These are phyloP conservation scores for Irpex rosettiformis DNA, from an alignment of 1,284 basidiomycete species.

Conservation along the genomic window DNA sequence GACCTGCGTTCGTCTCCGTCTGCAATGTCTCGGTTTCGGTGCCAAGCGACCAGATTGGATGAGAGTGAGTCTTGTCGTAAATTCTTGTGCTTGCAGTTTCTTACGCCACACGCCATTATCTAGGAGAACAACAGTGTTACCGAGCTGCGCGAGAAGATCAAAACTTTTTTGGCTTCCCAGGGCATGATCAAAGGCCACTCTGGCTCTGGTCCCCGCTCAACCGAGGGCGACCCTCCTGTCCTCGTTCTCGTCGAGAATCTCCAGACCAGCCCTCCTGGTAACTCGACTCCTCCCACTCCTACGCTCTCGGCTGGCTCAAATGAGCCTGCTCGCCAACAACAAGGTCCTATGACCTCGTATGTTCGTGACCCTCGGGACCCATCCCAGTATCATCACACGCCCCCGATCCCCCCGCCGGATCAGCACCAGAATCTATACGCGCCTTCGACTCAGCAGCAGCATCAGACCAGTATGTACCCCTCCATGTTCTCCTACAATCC, in stretches of 20 bases:
- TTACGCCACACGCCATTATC: not conserved
- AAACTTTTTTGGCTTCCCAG: constrained; percentile 69
- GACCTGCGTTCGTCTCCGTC: constrained; percentile 72
- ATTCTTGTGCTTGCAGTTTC: not conserved
- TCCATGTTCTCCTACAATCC: constrained; percentile 19
- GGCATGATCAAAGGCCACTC: constrained; percentile 86
- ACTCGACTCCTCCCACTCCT: constrained; percentile 52
- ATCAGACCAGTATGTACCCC: constrained; percentile 29
- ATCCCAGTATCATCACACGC: constrained; percentile 25
- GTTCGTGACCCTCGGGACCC: constrained; percentile 33
- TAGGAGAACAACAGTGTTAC: constrained; percentile 69
- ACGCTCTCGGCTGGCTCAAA: constrained; percentile 44
- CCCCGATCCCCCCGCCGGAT: constrained; percentile 21
- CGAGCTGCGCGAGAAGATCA: constrained; percentile 71
- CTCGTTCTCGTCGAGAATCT: constrained; percentile 50
- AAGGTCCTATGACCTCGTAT: constrained; percentile 36
- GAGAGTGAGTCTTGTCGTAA: constrained; percentile 44
- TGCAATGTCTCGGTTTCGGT: constrained; percentile 85
- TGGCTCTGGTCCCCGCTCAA: constrained; percentile 53
- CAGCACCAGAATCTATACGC: constrained; percentile 18
- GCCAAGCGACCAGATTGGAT: constrained; percentile 83
- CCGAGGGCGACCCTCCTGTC: constrained; percentile 51
- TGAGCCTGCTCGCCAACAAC: constrained; percentile 36
- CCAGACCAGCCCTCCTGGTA: constrained; percentile 36
- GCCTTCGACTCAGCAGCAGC: constrained; percentile 10